Evolutionary conservation across 345 rosid species (phyloP).

Genomic region (Bruguiera sexangula): DNA sequence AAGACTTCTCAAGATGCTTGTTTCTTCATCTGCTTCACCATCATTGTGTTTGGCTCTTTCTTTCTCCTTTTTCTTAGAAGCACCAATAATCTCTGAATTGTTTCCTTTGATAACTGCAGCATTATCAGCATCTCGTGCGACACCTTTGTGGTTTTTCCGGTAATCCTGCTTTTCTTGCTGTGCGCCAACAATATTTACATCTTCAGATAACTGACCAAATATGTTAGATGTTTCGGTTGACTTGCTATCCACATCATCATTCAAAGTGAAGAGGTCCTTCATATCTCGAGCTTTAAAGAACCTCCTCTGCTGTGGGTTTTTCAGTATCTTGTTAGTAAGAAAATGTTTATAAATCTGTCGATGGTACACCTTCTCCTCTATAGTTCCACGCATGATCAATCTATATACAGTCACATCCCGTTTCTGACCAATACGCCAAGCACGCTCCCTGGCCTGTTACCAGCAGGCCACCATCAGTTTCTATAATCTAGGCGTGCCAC

Average conservation of each 20-base stretch:
- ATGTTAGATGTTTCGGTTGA: conserved; percentile 84
- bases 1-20: conserved; percentile 72
- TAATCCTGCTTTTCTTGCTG: conserved; percentile 34
- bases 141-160: conserved; percentile 18
- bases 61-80: conserved; percentile 42
- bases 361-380: conserved; percentile 97
- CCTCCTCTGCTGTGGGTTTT: conserved; percentile 93
- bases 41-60: conserved; percentile 41
- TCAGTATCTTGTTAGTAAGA: conserved; percentile 85
- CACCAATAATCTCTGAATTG: conserved; percentile 25
- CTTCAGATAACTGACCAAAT: conserved; percentile 77
- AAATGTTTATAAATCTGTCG: conserved; percentile 97
- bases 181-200: conserved; percentile 57
- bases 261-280: conserved; percentile 82
- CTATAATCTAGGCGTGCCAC: background rate
- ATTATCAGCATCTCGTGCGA: conserved; percentile 27
- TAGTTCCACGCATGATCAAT: conserved; percentile 87
- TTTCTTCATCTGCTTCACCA: conserved; percentile 62
- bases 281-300: conserved; percentile 94
- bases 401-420: conserved; percentile 89
- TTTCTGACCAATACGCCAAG: conserved; percentile 98
- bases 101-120: conserved; percentile 24
- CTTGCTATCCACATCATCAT: conserved; percentile 61
- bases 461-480: conserved; percentile 5
- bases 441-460: conserved; percentile 96